Conservation (phyloP, 805 yeast genomes). For the Wickerhamomyces canadensis region DNA sequence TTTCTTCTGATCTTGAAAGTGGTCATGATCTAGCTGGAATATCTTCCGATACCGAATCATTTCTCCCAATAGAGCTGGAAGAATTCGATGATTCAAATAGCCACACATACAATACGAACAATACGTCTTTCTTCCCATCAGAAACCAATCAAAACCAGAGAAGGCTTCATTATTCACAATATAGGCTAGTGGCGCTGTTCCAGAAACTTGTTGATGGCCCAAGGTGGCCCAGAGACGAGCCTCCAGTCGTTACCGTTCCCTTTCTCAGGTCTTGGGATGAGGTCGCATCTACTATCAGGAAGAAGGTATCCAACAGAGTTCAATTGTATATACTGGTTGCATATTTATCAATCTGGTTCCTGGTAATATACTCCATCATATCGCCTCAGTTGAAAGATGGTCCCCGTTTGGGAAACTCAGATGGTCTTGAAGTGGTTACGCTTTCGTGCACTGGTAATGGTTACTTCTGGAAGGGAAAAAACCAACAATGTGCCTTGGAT, state of each 20-base stretch:
- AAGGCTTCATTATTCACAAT: constrained; percentile 4
- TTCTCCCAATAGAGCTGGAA: no score
- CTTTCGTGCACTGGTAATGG: constrained; percentile 40
- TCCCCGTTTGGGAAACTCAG: constrained; percentile 28
- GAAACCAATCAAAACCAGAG: no score
- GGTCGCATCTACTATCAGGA: constrained; percentile 35
- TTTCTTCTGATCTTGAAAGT: no score
- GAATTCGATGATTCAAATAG: no score
- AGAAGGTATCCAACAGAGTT: constrained; percentile 2
- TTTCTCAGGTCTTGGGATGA: constrained; percentile 30
- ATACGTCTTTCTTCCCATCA: no score
- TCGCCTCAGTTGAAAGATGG: constrained; percentile 41
- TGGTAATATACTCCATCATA: constrained; percentile 21
- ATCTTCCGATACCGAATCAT: no score
- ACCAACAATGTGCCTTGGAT: constrained; percentile 64
- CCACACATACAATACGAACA: no score
- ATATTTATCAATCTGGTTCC: constrained; percentile 11
- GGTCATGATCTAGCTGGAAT: no score
- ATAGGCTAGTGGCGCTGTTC: constrained; percentile 18
- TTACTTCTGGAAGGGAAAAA: constrained; percentile 64
- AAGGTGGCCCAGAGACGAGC: constrained; percentile 36
- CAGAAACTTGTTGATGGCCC: constrained; percentile 56
- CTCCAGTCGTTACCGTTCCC: constrained; percentile 33
- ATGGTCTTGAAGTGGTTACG: constrained; percentile 30
- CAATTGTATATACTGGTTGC: constrained; percentile 1